Evolutionary conservation across 306 rosid genomes (phyloP).

Genomic region (Quercus mongolica): DNA sequence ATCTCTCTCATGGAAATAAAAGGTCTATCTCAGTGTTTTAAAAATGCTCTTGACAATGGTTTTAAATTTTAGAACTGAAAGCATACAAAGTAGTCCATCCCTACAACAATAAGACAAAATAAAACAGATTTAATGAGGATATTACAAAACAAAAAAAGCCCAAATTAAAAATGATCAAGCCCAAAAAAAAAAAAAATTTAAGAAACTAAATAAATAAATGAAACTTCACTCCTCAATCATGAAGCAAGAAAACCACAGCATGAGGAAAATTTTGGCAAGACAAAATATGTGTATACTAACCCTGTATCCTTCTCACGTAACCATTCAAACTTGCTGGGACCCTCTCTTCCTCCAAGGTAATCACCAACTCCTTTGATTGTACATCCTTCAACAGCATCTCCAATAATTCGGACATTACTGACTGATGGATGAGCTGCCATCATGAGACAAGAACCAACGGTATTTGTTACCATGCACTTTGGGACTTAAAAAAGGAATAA

Average conservation of each 20-base stretch:
- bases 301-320: slow-evolving; percentile 66
- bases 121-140: background rate
- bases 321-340: slow-evolving; percentile 99
- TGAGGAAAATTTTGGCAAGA: slow-evolving; percentile 1
- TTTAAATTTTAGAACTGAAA: background rate
- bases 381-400: slow-evolving; percentile 82
- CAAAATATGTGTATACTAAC: slow-evolving; percentile 43
- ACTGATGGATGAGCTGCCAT: slow-evolving; percentile 90
- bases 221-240: slow-evolving; percentile 16
- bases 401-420: slow-evolving; percentile 66
- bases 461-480: background rate
- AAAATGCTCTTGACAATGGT: background rate
- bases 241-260: slow-evolving; percentile 4
- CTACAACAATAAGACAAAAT: background rate
- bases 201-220: slow-evolving; percentile 4
- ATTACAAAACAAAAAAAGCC: background rate
- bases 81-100: background rate
- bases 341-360: slow-evolving; percentile 98
- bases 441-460: background rate
- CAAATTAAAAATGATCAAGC: slow-evolving; percentile 1
- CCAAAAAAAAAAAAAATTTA: background rate
- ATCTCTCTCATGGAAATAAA: background rate
- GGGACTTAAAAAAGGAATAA: background rate
- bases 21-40: background rate
- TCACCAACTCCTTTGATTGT: slow-evolving; percentile 82